Base-by-base conservation (phyloP, 148 eudicot genomes). In the Spergularia bocconei region DNA sequence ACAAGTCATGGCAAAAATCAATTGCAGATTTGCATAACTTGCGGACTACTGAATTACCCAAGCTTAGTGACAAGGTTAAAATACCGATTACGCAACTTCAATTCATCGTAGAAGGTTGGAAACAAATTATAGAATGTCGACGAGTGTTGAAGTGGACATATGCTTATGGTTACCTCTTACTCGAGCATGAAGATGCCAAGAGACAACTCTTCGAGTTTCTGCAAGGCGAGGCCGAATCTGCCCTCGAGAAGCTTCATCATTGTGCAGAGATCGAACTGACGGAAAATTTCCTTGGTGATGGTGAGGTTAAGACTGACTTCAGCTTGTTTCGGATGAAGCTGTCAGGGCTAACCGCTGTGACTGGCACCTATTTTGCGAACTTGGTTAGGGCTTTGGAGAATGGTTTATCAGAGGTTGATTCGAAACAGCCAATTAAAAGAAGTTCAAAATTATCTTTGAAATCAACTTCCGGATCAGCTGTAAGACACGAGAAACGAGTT, bases 381-480 rank as follows among this genome's bases (percentile, higher is more conserved):
- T 80, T 92, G 76, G 88, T 90, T 14, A 76, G 82, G 74, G 95
- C 92, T 47, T 81, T 92, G 61, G 95, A 92, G 81, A 92, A 90
- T 71, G 95, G 95, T 73, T 83, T 92, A 39, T 72, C 87, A 0
- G 97, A 92, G 57, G 88, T 87, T 16, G 72, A 83, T 78, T 62
- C 86, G 7, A 81, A 80, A 29, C 84, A 65, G 20, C 78, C 41
- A 16, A 12, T 25, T 53, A 19, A 10, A 25, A 7, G 25, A 76
- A 38, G 2, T 15, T 14, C 0, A 11, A 38, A 52, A 17, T 0
- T 29, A 4, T 44, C 7, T 44, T 44, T 9, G 10, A 44, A 44
- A 6, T 6, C 48, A 44, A 6, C 48, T 44, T 6, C 48, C 48
- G 1, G 10, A 44, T 6, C 48, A 44, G 48, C 44, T 2, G 6